Base-by-base conservation (phyloP, 1,284 basidiomycete species). In the Apiotrichum montevideense region DNA sequence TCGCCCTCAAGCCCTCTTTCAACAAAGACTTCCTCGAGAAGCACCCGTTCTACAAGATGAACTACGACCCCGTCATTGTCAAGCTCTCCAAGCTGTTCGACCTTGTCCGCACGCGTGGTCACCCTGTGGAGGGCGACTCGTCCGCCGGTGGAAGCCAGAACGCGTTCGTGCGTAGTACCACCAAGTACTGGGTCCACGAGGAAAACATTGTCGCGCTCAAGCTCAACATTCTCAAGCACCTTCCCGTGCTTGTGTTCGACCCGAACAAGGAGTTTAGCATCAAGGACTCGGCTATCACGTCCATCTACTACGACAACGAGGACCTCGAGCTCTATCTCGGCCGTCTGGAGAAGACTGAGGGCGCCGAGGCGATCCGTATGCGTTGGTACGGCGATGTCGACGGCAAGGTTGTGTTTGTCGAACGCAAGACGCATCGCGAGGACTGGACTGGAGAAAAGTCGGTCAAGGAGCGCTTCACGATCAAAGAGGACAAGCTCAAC, bases 391-490 rank as follows among this genome's bases (percentile, higher is more conserved):
- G 95, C n/a, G 93, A 93, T 69, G 86, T 86, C 66, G 83, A 85
- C 67, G 84, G 83, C 57, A 90, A 87, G 62, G 76, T 88, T 11
- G 87, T 88, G 58, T 98, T 97, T 69, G 92, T 98, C 46, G 95
- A 98, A 80, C 90, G 96, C 58, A 98, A 98, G 79, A 98, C 96
- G 0, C 95, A 98, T 73, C 84, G 94, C 52, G 95, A 98, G 78
- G 95, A 98, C 75, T 98, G 96, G 95, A 98, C 96, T 0, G 95
- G 95, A 37, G 95, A 98, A 77, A 98, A 98, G 78, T 95, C 90
- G 14, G 95, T 98, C 73, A 98, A 98, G 78, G 91, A 95, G 35
- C 90, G 95, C 7, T 98, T 98, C 79, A 87, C 92, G 1, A 88
- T 98, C 77, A 95, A 96, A 76, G 95, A 98, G 75, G 86, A 93